Evolutionary conservation across 2,329 filamentous ascomycete genomes (phyloP).

Genomic region (Lachnellula arida): DNA sequence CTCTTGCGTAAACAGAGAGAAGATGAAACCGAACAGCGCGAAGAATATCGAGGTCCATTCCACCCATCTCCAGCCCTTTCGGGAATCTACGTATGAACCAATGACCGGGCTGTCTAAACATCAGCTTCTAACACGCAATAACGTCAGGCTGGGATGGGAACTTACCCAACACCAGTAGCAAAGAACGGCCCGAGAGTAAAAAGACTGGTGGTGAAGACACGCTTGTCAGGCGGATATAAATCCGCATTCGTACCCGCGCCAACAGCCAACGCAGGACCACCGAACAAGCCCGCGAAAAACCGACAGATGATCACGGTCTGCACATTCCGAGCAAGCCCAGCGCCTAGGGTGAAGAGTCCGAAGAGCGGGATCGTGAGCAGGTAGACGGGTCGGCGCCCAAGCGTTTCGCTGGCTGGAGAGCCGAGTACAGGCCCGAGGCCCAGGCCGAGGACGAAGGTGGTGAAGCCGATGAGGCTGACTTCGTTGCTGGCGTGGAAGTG

Average conservation of each 20-base stretch:
- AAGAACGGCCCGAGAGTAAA: conserved; percentile 48
- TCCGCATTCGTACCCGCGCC: conserved; percentile 47
- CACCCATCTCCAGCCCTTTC: conserved; percentile 48
- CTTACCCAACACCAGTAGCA: conserved; percentile 46
- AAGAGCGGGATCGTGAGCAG: conserved; percentile 45
- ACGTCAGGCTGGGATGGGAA: not conserved
- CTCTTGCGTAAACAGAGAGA: conserved; percentile 38
- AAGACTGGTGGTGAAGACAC: conserved; percentile 40
- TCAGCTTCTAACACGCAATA: not conserved
- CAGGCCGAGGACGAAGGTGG: conserved; percentile 53
- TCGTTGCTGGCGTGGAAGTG: not conserved
- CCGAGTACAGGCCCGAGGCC: conserved; percentile 56
- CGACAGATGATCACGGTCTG: conserved; percentile 42
- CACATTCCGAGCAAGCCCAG: conserved; percentile 52
- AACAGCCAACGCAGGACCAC: conserved; percentile 45
- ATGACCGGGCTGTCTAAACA: conserved; percentile 6
- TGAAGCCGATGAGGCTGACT: not conserved
- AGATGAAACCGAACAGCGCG: conserved; percentile 40
- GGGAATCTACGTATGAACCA: conserved; percentile 42
- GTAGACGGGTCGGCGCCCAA: conserved; percentile 43
- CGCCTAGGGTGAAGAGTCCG: conserved; percentile 57
- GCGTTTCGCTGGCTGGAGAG: conserved; percentile 57
- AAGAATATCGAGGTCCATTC: conserved; percentile 36
- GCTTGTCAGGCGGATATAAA: conserved; percentile 33
- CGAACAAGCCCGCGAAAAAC: conserved; percentile 43